A percentile compares a stretch with the other conserved stretches of the same genome.
Conservation (phyloP, 2,329 filamentous ascomycete genomes). For the Aspergillus tubingensis region DNA sequence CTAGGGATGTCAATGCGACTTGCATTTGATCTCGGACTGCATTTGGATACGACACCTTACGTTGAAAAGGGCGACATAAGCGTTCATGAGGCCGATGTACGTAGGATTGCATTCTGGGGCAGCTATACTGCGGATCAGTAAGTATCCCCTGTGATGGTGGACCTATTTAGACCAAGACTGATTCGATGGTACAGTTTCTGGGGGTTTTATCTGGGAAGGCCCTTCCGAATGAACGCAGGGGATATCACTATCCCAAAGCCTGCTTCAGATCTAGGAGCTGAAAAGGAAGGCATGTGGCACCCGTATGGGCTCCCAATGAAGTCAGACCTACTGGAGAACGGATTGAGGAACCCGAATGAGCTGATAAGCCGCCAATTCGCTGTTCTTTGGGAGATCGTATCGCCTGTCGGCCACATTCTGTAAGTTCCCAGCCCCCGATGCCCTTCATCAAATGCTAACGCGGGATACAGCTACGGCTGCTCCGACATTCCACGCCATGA, state of each 20-base stretch:
- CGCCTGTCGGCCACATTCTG: slow-evolving; percentile 46
- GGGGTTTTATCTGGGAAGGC: slow-evolving; percentile 41
- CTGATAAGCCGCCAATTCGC: slow-evolving; percentile 19
- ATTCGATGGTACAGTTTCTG: slow-evolving; percentile 4
- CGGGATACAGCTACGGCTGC: slow-evolving; percentile 35
- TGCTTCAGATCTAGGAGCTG: slow-evolving; percentile 7
- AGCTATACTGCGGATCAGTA: slow-evolving; percentile 20
- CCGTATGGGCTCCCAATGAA: slow-evolving; percentile 22
- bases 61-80: slow-evolving; percentile 19
- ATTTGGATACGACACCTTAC: slow-evolving; percentile 20
- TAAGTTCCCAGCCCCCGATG: slow-evolving; percentile 17
- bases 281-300: slow-evolving; percentile 24
- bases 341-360: slow-evolving; percentile 21
- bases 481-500: slow-evolving; percentile 42
- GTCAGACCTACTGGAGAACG: slow-evolving; percentile 18
- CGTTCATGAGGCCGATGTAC: slow-evolving; percentile 17
- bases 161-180: neutral
- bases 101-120: slow-evolving; percentile 18
- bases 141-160: slow-evolving; percentile 9
- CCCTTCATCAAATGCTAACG: slow-evolving; percentile 13
- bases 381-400: slow-evolving; percentile 47
- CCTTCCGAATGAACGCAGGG: slow-evolving; percentile 37
- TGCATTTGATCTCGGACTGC: slow-evolving; percentile 19
- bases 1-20: slow-evolving; percentile 19
- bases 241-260: slow-evolving; percentile 41